Conservation (phyloP, 768 basidiomycete species). For the Mycena olivaceomarginata region DNA sequence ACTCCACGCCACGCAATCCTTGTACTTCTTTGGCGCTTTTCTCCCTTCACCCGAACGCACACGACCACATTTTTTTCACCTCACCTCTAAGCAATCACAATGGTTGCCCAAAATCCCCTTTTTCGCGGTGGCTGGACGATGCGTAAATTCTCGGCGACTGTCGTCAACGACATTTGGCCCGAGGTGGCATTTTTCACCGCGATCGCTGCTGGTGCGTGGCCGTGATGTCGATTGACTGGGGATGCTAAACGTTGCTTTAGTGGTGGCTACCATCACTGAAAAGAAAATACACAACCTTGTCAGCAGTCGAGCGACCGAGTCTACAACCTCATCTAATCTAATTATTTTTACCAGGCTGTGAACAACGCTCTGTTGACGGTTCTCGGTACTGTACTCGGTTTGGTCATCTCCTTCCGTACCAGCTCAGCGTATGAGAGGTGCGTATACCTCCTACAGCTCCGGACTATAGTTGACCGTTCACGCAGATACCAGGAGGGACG, state of each 20-base stretch:
- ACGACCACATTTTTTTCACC: not conserved
- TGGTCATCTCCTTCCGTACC: conserved; percentile 84
- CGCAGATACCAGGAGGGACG: conserved; percentile 80
- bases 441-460: not conserved
- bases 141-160: conserved; percentile 62
- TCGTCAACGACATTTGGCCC: conserved; percentile 81
- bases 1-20: conserved; percentile 41
- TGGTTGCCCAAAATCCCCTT: conserved; percentile 54
- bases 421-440: conserved; percentile 83
- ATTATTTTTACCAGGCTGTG: too few relatives aligned
- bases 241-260: conserved; percentile 18
- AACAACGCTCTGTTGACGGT: conserved; percentile 71
- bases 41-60: conserved; percentile 4
- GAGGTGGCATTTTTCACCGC: conserved; percentile 77
- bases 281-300: conserved; percentile 32
- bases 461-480: not conserved
- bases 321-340: too few relatives aligned
- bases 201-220: conserved; percentile 71
- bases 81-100: conserved; percentile 3
- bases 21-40: conserved; percentile 34
- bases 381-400: conserved; percentile 83
- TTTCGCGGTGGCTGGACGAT: conserved; percentile 54
- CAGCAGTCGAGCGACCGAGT: conserved; percentile 10
- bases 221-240: not conserved
- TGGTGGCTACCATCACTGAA: conserved; percentile 38